Evolutionary conservation across 2,329 filamentous ascomycete genomes (phyloP), one percentile per base, ranked within the genome.

Genomic region (Diaporthe batatas): DNA sequence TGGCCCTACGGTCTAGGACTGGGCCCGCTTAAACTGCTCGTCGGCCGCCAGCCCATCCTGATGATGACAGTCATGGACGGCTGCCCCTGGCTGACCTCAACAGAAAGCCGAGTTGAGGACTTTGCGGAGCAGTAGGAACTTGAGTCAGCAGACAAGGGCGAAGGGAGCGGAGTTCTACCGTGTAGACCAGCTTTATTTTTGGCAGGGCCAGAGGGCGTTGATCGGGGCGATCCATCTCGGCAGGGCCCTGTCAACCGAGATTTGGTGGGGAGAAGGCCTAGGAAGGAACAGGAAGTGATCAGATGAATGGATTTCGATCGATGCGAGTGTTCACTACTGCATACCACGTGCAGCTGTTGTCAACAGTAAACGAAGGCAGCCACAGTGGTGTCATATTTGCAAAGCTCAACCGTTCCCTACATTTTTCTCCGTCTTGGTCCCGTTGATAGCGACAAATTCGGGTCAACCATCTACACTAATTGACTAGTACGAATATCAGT

Each of bases 191-290:
- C 51, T 71, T 71, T 73, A 73, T 73, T 71, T 67, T 71, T 71
- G 70, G 57, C 42, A 49, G 34, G 55, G 68, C 53, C 39, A 39
- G n/a, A 39, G n/a, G 62, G n/a, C 47, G 62, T 67, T 68, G 59
- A 71, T 68, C 72, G 32, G 55, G 68, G 34, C 53, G 72, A 71
- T 73, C 72, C 59, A 71, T 71, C 58, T 68, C 59, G 72, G 72
- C 51, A 68, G 25, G 44, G 68, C 29, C 53, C 58, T 47, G 51
- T 29, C 44, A 71, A 54, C 34, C 72, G 72, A 73, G 53, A 47
- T 71, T 65, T 64, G 58, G 25, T 67, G 68, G 69, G 12, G 47
- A 53, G n/a, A 53, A n/a, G 68, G 55, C 14, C 36, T 64, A 44
- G 36, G 16, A 25, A 29, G 32, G 39, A 62, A 44, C 44, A 58